phyloP scores from a whole-genome alignment of 2,329 filamentous ascomycete genomes.

The Aspergillus tamarii region DNA sequence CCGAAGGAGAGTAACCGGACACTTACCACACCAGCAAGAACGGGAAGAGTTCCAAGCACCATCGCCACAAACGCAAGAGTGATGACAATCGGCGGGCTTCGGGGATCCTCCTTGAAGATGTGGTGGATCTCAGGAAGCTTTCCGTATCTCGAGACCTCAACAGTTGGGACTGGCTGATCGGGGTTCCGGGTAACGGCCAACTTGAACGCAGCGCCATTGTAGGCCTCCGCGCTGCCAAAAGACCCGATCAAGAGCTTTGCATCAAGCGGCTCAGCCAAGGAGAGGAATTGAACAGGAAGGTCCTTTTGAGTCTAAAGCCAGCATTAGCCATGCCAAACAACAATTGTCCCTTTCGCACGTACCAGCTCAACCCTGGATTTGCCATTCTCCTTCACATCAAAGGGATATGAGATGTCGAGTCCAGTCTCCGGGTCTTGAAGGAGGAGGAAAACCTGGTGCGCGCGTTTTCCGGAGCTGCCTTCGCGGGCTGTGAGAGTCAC shows the following conservation, averaged over 20 bases:
- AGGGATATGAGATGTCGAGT: conserved; percentile 83
- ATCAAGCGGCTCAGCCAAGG: conserved; percentile 67
- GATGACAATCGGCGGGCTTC: conserved; percentile 78
- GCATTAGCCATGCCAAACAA: conserved; percentile 1
- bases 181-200: conserved; percentile 68
- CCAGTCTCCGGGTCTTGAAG: conserved; percentile 74
- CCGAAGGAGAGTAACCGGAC: not conserved
- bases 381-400: conserved; percentile 83
- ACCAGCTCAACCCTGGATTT: conserved; percentile 86
- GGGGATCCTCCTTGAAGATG: conserved; percentile 79
- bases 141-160: conserved; percentile 79
- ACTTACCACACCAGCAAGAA: conserved; percentile 71
- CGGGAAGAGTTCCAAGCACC: conserved; percentile 73
- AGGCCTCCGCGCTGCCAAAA: conserved; percentile 73
- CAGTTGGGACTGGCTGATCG: conserved; percentile 60
- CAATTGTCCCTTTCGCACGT: conserved; percentile 43
- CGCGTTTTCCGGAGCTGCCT: conserved; percentile 74
- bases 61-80: conserved; percentile 76
- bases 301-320: conserved; percentile 77
- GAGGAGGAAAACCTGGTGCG: conserved; percentile 92
- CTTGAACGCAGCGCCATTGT: conserved; percentile 72
- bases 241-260: conserved; percentile 86
- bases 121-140: conserved; percentile 86
- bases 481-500: conserved; percentile 80
- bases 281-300: conserved; percentile 79